Conservation (phyloP, 345 rosid genomes). For the Linum lewisii region DNA sequence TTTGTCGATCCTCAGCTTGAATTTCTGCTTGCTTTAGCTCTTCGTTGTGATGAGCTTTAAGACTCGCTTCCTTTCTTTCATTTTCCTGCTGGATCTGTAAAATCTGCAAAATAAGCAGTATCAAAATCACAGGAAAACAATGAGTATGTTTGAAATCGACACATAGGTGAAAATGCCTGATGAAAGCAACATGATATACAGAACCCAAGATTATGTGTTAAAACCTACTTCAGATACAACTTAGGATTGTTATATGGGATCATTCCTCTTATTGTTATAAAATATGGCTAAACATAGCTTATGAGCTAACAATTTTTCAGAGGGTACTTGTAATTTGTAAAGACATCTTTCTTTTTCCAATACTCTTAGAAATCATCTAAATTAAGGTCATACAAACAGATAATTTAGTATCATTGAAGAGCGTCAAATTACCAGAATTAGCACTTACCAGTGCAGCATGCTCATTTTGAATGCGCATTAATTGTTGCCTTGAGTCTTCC, state of each 20-base stretch:
- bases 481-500: constrained; percentile 47
- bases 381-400: too few relatives aligned
- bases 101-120: constrained; percentile 29
- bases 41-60: constrained; percentile 49
- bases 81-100: constrained; percentile 40
- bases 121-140: constrained; percentile 5
- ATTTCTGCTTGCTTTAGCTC: constrained; percentile 56
- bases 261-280: too few relatives aligned
- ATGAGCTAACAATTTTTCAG: too few relatives aligned
- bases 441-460: constrained; percentile 54
- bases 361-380: not conserved
- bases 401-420: not conserved
- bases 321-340: too few relatives aligned
- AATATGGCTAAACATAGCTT: not conserved
- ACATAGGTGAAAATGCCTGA: not conserved
- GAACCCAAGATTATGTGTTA: not conserved
- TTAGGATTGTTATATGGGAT: too few relatives aligned
- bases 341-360: not conserved
- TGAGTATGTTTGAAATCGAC: not conserved
- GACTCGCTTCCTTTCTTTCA: constrained; percentile 44
- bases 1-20: constrained; percentile 59
- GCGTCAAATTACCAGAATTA: not conserved
- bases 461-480: constrained; percentile 44
- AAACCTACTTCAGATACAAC: not conserved
- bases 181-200: not conserved